Conservation (phyloP, 192 early-diverging fungal species). For the Coemansia sp. region DNA sequence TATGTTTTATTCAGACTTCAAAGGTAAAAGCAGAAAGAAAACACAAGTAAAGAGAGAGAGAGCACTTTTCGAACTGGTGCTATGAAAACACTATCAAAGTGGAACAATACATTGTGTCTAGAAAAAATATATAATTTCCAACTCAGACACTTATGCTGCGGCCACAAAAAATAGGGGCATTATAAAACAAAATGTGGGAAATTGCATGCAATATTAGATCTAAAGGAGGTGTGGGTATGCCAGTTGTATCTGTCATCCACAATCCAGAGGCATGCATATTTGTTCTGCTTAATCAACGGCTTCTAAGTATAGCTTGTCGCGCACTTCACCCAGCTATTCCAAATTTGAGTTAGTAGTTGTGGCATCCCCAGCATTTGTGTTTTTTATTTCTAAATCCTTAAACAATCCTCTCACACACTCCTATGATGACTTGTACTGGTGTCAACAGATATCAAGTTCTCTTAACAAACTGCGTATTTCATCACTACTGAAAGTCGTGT, state of each 20-base stretch:
- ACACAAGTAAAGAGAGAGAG: too few species aligned
- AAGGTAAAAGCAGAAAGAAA: too few species aligned
- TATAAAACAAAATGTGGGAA: too few species aligned
- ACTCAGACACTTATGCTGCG: too few species aligned
- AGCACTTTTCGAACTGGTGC: too few species aligned
- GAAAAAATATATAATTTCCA: too few species aligned
- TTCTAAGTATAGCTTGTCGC: constrained; percentile 19
- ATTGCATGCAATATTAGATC: constrained; percentile 9
- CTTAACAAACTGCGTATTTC: constrained; percentile 16
- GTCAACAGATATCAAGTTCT: constrained; percentile 20
- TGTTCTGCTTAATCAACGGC: constrained; percentile 34
- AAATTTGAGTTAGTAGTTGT: neutral
- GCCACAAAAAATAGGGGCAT: too few species aligned
- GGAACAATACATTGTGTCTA: too few species aligned
- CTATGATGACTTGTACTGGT: constrained; percentile 28
- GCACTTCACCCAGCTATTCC: constrained; percentile 17
- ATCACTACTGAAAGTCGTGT: constrained; percentile 21
- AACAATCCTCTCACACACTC: constrained; percentile 15
- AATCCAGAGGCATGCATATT: constrained; percentile 29
- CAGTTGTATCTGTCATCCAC: constrained; percentile 39
- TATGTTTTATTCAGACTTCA: too few species aligned
- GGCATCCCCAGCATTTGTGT: neutral
- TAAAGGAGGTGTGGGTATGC: constrained; percentile 42
- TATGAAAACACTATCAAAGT: too few species aligned
- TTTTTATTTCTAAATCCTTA: neutral